These are phyloP conservation scores for Cordyceps javanica DNA, from an alignment of 2,329 filamentous ascomycete species.

Conservation along the genomic window DNA sequence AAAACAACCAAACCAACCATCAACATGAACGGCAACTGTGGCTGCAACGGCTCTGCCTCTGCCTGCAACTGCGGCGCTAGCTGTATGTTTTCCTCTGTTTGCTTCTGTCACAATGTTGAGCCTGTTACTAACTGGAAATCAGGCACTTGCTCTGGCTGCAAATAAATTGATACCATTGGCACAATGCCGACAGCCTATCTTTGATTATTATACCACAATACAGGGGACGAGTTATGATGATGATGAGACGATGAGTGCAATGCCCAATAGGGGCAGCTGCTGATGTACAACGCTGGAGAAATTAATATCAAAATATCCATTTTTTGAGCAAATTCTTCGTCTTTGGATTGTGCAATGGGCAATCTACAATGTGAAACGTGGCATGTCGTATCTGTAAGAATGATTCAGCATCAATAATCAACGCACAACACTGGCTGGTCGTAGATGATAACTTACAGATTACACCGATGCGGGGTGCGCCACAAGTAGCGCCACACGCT, in stretches of 20 bases:
- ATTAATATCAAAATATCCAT: not conserved
- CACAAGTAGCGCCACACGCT: too few species aligned
- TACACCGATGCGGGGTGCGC: too few species aligned
- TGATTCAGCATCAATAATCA: too few species aligned
- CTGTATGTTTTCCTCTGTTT: constrained; percentile 4
- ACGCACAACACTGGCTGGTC: too few species aligned
- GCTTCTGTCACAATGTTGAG: not conserved
- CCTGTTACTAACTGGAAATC: not conserved
- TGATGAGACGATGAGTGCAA: not conserved
- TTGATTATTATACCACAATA: not conserved
- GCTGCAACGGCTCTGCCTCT: constrained; percentile 14
- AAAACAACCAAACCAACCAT: not conserved
- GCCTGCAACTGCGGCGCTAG: constrained; percentile 13
- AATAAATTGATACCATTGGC: constrained; percentile 2
- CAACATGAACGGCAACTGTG: constrained; percentile 14
- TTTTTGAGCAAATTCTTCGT: not conserved
- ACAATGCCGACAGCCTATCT: not conserved
- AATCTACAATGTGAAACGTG: not conserved
- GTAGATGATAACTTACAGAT: too few species aligned
- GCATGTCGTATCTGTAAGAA: too few species aligned
- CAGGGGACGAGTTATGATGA: constrained; percentile 4
- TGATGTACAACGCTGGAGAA: not conserved
- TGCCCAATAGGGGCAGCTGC: not conserved
- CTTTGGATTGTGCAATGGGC: too few species aligned
- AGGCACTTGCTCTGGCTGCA: constrained; percentile 13